phyloP scores from a whole-genome alignment of 148 eudicot species.

The Cornus controversa region DNA sequence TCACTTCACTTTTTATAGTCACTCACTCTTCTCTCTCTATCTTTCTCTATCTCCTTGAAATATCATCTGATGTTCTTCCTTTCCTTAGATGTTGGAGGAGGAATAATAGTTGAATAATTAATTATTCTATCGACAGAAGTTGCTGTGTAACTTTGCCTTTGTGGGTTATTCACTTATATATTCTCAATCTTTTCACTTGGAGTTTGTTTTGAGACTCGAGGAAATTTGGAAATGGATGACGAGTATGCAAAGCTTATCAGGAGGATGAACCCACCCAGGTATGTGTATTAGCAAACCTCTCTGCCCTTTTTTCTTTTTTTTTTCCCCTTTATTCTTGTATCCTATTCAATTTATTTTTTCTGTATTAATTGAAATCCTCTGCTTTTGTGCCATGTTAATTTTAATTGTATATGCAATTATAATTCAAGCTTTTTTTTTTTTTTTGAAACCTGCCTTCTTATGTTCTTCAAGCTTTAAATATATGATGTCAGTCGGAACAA shows the following conservation, averaged over 20 bases:
- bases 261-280: slow-evolving; percentile 93
- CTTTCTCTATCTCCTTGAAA: slow-evolving; percentile 14
- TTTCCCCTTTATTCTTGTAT: too few species aligned
- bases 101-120: too few species aligned
- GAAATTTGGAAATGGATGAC: slow-evolving; percentile 43
- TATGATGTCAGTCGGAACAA: neutral
- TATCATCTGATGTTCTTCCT: slow-evolving; percentile 26
- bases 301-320: neutral
- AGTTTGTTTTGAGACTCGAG: neutral
- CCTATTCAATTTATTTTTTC: neutral
- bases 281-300: neutral
- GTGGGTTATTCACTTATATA: neutral
- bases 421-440: neutral
- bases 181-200: neutral
- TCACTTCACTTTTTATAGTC: slow-evolving; percentile 2
- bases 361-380: neutral
- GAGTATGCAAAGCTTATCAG: slow-evolving; percentile 82
- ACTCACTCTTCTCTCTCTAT: too few species aligned
- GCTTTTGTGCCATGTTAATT: neutral
- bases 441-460: neutral
- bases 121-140: neutral
- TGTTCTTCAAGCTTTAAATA: neutral
- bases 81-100: slow-evolving; percentile 42
- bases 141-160: neutral
- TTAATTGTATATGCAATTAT: neutral